A percentile compares a stretch with the other conserved stretches of the same genome.
These are phyloP conservation scores for Penicillium tannophilum DNA, from an alignment of 495 filamentous ascomycete genomes.

Conservation along the genomic window DNA sequence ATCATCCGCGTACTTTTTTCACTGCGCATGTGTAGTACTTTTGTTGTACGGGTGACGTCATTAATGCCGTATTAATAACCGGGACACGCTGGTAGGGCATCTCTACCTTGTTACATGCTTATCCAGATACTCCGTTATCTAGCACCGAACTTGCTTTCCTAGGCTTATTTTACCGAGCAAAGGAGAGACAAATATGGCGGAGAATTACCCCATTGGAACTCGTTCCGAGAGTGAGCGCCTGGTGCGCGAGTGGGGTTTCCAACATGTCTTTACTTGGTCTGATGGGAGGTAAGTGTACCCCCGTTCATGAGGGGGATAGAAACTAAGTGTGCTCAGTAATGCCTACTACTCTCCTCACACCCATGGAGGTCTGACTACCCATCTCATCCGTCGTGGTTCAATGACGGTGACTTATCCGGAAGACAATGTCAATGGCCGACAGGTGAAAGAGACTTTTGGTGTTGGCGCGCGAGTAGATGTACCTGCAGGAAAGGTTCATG, in stretches of 20 bases:
- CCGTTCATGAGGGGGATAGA: background rate
- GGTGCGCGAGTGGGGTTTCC: slow-evolving; percentile 77
- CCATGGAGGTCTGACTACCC: slow-evolving; percentile 70
- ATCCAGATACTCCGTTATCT: background rate
- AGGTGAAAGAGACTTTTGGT: slow-evolving; percentile 66
- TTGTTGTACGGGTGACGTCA: slow-evolving; percentile 1
- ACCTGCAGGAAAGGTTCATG: slow-evolving; percentile 68
- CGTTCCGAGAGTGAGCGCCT: slow-evolving; percentile 60
- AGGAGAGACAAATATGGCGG: background rate
- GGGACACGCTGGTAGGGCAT: too few relatives aligned
- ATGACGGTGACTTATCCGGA: slow-evolving; percentile 75
- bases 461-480: slow-evolving; percentile 76
- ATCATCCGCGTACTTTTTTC: background rate
- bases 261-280: slow-evolving; percentile 77
- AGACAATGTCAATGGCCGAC: slow-evolving; percentile 51
- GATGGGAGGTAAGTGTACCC: slow-evolving; percentile 64
- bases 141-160: background rate
- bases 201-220: slow-evolving; percentile 39
- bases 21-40: background rate
- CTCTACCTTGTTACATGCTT: too few relatives aligned
- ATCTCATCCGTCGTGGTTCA: slow-evolving; percentile 70
- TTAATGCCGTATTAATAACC: too few relatives aligned
- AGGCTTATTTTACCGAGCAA: background rate
- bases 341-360: slow-evolving; percentile 76
- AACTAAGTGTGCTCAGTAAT: slow-evolving; percentile 46